Evolutionary conservation across 805 yeast genomes (phyloP), one percentile per base, ranked within the genome.

Genomic region (Kluyveromyces nonfermentans): DNA sequence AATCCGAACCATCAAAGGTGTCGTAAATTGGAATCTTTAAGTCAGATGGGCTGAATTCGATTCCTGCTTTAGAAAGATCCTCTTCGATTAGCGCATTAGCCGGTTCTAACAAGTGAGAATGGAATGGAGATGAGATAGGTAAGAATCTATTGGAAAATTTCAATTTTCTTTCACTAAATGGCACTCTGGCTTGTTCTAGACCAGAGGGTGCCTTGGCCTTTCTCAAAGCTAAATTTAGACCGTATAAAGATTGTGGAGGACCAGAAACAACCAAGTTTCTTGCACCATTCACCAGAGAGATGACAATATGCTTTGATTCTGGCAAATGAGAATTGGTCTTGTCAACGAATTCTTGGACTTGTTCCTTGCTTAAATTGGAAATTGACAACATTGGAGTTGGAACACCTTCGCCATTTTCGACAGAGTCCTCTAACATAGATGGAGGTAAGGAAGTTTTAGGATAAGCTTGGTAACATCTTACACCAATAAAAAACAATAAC

Each of bases 371-470:
- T 60, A 93, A 75, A 64, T 89, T 96, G 65, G 96, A 81, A 49
- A 93, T 77, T 9, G 97, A 84, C 64, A 93, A 77, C 99, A 93
- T 93, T 53, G 98, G 98, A 52, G 95, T 83, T 50, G 98, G 98
- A 56, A 77, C 74, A 56, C 99, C 98, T 72, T 93, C 99, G 56
- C 90, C 90, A 62, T 87, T 82, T 58, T 86, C 94, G 62, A 83
- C 78, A 20, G 95, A 83, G 67, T 93, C 98, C 64, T 86, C 86
- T 54, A 89, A 77, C 65, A 85, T 85, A 18, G 94, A 77, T 46
- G 98, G 98, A 35, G 98, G 88, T 62, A 93, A 74, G 33, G 95
- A 84, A 38, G 97, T 93, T 59, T 85, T 80, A 58, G 98, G 98
- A 65, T 88, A 90, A 50, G 81, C 78, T 66, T 79, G 82, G 65